These are phyloP conservation scores for Mollisia scopiformis DNA, from an alignment of 2,329 filamentous ascomycete genomes.

Conservation along the genomic window DNA sequence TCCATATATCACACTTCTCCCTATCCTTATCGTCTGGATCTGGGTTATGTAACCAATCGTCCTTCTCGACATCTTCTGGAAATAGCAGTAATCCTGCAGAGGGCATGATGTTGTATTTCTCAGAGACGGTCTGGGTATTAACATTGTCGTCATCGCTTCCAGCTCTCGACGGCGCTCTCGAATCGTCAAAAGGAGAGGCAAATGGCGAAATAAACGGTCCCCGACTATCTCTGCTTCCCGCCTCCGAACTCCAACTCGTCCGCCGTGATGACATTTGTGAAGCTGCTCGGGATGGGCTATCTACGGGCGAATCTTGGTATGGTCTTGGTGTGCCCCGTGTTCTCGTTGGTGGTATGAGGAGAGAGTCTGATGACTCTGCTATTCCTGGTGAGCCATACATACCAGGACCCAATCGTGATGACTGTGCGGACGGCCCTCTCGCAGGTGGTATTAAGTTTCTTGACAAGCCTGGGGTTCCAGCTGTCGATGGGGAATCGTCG, in stretches of 20 bases:
- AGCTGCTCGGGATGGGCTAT: slow-evolving; percentile 46
- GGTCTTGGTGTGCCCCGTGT: slow-evolving; percentile 48
- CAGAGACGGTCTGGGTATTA: slow-evolving; percentile 73
- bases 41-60: slow-evolving; percentile 73
- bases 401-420: slow-evolving; percentile 17
- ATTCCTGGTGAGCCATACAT: slow-evolving; percentile 31
- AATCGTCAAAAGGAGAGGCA: slow-evolving; percentile 40
- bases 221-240: slow-evolving; percentile 54
- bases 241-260: slow-evolving; percentile 68
- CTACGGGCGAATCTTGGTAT: slow-evolving; percentile 54
- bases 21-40: slow-evolving; percentile 65
- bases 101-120: slow-evolving; percentile 74
- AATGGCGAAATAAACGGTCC: slow-evolving; percentile 33
- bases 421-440: slow-evolving; percentile 13
- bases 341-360: slow-evolving; percentile 49
- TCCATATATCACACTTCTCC: slow-evolving; percentile 67
- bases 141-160: slow-evolving; percentile 66
- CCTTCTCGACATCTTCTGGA: slow-evolving; percentile 74
- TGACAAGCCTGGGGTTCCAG: slow-evolving; percentile 31
- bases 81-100: slow-evolving; percentile 68
- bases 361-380: slow-evolving; percentile 46
- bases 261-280: slow-evolving; percentile 56
- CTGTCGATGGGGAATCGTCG: slow-evolving; percentile 39
- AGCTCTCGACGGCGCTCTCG: slow-evolving; percentile 38
- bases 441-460: slow-evolving; percentile 34